Conservation (phyloP, 2,329 filamentous ascomycete genomes). For the Cladosporium sp. region DNA sequence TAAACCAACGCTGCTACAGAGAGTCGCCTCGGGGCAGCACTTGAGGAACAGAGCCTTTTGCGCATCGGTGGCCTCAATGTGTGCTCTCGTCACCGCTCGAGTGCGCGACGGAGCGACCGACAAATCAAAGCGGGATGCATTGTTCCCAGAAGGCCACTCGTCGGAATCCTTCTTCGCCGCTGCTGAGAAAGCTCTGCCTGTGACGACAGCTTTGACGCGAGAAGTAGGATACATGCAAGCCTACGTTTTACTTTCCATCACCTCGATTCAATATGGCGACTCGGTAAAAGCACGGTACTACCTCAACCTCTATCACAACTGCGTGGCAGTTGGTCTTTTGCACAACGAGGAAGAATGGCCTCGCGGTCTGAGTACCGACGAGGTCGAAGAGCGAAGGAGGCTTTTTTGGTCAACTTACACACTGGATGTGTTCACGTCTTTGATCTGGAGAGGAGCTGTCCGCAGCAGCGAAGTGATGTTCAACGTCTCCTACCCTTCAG, state of each 20-base stretch:
- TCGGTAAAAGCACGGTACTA: conserved; percentile 42
- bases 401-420: conserved; percentile 53
- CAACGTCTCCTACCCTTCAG: conserved; percentile 14
- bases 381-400: conserved; percentile 42
- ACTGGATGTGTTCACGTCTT: conserved; percentile 47
- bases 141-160: conserved; percentile 24
- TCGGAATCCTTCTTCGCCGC: conserved; percentile 36
- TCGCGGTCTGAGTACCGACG: conserved; percentile 35
- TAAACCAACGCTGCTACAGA: conserved; percentile 31
- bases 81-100: conserved; percentile 41
- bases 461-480: conserved; percentile 41
- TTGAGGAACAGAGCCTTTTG: neutral
- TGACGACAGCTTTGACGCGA: neutral
- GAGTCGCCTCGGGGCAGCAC: neutral
- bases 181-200: conserved; percentile 11
- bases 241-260: conserved; percentile 42
- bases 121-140: conserved; percentile 26
- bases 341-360: conserved; percentile 49
- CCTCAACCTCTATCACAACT: conserved; percentile 43
- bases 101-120: conserved; percentile 41
- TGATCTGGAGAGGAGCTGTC: conserved; percentile 45
- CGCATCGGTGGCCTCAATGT: conserved; percentile 17
- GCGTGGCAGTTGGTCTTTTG: conserved; percentile 39
- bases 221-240: neutral
- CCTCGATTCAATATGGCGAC: conserved; percentile 45